These are phyloP conservation scores for Collybia sp. DNA, from an alignment of 768 basidiomycete genomes.

Conservation along the genomic window DNA sequence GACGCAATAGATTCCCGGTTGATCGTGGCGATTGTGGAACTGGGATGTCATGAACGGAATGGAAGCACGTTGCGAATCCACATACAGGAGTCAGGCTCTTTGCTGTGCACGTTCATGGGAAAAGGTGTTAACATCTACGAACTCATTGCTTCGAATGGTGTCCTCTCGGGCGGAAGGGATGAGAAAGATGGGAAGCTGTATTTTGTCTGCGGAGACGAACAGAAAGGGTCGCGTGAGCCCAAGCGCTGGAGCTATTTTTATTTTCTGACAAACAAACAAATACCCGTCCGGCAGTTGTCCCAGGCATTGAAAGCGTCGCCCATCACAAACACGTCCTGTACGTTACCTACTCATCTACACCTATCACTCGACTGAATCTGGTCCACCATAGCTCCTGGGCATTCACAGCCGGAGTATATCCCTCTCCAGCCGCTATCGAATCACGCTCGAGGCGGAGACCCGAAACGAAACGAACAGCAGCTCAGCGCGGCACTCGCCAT, in stretches of 20 bases:
- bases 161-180: neutral
- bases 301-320: neutral
- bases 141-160: neutral
- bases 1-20: neutral
- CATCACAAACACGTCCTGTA: neutral
- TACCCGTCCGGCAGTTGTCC: neutral
- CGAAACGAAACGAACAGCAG: conserved; percentile 13
- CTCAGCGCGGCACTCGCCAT: conserved; percentile 28
- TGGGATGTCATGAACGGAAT: too few species aligned
- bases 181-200: neutral
- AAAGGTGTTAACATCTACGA: neutral
- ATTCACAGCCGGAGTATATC: conserved; percentile 28
- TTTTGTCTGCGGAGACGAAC: neutral
- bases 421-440: conserved; percentile 27
- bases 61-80: too few species aligned
- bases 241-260: neutral
- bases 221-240: neutral
- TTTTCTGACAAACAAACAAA: neutral
- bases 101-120: neutral
- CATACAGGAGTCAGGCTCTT: too few species aligned
- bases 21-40: neutral
- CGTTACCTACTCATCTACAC: neutral
- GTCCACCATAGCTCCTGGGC: neutral
- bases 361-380: neutral
- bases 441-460: conserved; percentile 1